Percentiles rank a stretch among this genome's conserved stretches.
phyloP scores from a whole-genome alignment of 129 eudicot species.

The Artemisia argyi region DNA sequence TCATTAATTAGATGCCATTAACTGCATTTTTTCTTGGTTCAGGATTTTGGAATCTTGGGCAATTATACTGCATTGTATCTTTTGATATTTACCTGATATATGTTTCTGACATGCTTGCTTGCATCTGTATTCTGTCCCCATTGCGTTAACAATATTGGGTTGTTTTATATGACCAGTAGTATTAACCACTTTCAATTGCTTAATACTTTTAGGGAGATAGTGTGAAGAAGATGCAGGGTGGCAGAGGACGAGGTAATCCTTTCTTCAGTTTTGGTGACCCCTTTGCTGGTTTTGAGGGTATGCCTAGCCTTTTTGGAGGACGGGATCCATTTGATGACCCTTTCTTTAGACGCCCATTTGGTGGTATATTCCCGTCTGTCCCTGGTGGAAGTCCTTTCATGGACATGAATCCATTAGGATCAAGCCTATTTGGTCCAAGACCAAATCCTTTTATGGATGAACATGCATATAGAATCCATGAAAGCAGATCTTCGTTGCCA shows the following conservation, averaged over 20 bases:
- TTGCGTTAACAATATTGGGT: background rate
- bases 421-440: constrained; percentile 35
- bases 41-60: background rate
- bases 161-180: background rate
- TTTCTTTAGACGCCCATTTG: constrained; percentile 74
- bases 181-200: constrained; percentile 1
- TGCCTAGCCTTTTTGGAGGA: constrained; percentile 63
- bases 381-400: constrained; percentile 48
- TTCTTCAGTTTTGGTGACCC: constrained; percentile 63
- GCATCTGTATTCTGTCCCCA: constrained; percentile 1
- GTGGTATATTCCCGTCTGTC: constrained; percentile 59
- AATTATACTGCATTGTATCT: background rate
- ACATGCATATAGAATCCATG: constrained; percentile 44
- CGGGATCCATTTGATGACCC: constrained; percentile 79
- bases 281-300: constrained; percentile 45
- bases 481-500: constrained; percentile 37
- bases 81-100: background rate
- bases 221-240: constrained; percentile 48
- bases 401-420: constrained; percentile 35
- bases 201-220: constrained; percentile 25
- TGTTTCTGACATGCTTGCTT: background rate
- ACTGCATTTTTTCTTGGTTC: background rate
- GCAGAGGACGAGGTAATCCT: constrained; percentile 60
- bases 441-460: constrained; percentile 25
- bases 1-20: background rate